These are phyloP conservation scores for Colletotrichum scovillei DNA, from an alignment of 2,329 filamentous ascomycete genomes.

Conservation along the genomic window DNA sequence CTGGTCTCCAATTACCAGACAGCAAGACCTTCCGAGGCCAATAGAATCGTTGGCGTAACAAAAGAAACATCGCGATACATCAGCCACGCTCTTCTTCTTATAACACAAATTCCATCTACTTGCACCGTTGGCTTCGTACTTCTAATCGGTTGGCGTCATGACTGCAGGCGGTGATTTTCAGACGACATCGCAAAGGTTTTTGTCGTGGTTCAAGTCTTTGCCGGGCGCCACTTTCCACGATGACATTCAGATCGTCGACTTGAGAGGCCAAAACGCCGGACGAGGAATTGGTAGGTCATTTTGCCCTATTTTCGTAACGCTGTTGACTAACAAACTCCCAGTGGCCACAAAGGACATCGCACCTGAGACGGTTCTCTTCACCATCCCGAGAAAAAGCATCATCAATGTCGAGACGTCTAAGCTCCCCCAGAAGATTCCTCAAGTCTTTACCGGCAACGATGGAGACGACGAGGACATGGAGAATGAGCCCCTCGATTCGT, in stretches of 20 bases:
- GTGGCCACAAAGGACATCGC: constrained; percentile 78
- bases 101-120: not conserved
- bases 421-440: constrained; percentile 67
- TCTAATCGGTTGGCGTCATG: constrained; percentile 38
- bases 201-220: constrained; percentile 64
- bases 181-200: constrained; percentile 56
- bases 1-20: not conserved
- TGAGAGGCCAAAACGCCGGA: constrained; percentile 62
- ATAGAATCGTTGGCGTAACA: no score
- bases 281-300: constrained; percentile 62
- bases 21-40: not conserved
- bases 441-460: constrained; percentile 58
- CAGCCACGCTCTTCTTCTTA: not conserved
- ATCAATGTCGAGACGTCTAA: constrained; percentile 80
- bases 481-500: constrained; percentile 60
- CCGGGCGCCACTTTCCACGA: constrained; percentile 65
- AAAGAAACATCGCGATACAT: not conserved
- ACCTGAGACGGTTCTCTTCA: constrained; percentile 83
- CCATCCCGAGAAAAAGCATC: constrained; percentile 77
- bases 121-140: not conserved
- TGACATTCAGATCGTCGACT: constrained; percentile 63
- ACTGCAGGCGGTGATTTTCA: constrained; percentile 50
- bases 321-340: constrained; percentile 45
- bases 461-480: constrained; percentile 45
- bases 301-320: not conserved